Base-by-base conservation (phyloP, 1,284 basidiomycete species). In the Leccinum solheimii region DNA sequence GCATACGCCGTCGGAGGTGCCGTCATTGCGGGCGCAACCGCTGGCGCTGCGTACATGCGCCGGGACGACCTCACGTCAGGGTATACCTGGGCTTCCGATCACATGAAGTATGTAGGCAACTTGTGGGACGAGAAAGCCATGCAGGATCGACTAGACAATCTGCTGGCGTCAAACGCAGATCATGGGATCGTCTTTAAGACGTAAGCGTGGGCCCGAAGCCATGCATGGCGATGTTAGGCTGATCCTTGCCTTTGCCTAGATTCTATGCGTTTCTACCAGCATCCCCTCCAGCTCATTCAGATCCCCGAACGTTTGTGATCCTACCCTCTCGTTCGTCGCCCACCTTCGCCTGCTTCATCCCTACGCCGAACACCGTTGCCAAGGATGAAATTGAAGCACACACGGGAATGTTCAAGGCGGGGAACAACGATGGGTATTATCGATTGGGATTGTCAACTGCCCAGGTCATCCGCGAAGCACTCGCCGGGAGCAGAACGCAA, bases 391-490 rank as follows among this genome's bases (percentile, higher is more conserved):
- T 97, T 19, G 81, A 90, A 63, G 95, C 94, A 11, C 95, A 98
- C 71, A 92, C 87, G 52, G 88, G 88, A 48, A 97, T 98, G 90
- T 98, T 98, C 75, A 83, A 85, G 64, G 83, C 85, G 5, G 83
- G 81, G 65, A 87, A 85, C n/a, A 97, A 97, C 68, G 92, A 95
- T 66, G 91, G 91, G 19, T 97, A 95, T 75, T 96, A 96, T 72
- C 86, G 88, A 64, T 80, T 98, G 3, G 95, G 94, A 0, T 76
- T 95, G 48, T 78, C 82, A 54, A 84, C 85, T 0, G 86, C 85
- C 13, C 79, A 83, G 58, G 67, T 86, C 21, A 82, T 92, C 60
- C 79, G 84, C 59, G 83, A 86, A 58, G 85, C 85, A 1, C 72
- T 88, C 19, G 68, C 76, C 57, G 51, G n/a, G 26, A 62, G 48